phyloP scores from a whole-genome alignment of 345 rosid genomes.

The Salix suchowensis region DNA sequence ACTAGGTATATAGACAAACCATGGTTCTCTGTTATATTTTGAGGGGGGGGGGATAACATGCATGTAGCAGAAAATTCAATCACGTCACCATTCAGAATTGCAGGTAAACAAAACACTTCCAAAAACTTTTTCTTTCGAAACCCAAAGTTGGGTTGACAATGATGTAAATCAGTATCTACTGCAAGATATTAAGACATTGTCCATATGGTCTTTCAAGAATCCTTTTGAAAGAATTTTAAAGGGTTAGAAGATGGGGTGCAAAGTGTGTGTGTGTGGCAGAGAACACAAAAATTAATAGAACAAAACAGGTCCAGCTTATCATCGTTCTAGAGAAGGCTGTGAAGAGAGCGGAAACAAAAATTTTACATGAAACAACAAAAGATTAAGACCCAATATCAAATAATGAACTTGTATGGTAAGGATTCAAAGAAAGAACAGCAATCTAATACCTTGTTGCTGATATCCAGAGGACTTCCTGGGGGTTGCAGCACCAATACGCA shows the following conservation, averaged over 20 bases:
- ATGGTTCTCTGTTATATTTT: no score
- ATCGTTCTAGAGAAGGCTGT: not conserved
- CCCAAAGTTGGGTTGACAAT: not conserved
- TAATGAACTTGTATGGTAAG: not conserved
- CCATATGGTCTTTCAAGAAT: not conserved
- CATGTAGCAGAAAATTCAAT: not conserved
- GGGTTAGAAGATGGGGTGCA: not conserved
- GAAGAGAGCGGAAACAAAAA: not conserved
- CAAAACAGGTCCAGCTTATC: not conserved
- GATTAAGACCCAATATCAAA: not conserved
- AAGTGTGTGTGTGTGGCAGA: not conserved
- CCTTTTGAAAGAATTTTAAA: no score
- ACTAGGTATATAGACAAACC: not conserved
- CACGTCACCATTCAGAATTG: not conserved
- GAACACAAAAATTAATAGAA: not conserved
- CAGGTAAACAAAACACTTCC: not conserved
- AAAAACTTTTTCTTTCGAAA: not conserved
- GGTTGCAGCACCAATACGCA: conserved; percentile 95
- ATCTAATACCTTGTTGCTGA: conserved; percentile 65
- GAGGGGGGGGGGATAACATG: not conserved
- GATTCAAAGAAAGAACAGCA: conserved; percentile 8
- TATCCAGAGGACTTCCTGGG: conserved; percentile 82
- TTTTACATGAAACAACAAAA: not conserved
- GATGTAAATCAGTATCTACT: not conserved
- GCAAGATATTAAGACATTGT: not conserved